Percentiles rank a stretch among this genome's conserved stretches.
Evolutionary conservation across 352 stramenopile genomes (phyloP).

Genomic region (Phytophthora chlamydospora): DNA sequence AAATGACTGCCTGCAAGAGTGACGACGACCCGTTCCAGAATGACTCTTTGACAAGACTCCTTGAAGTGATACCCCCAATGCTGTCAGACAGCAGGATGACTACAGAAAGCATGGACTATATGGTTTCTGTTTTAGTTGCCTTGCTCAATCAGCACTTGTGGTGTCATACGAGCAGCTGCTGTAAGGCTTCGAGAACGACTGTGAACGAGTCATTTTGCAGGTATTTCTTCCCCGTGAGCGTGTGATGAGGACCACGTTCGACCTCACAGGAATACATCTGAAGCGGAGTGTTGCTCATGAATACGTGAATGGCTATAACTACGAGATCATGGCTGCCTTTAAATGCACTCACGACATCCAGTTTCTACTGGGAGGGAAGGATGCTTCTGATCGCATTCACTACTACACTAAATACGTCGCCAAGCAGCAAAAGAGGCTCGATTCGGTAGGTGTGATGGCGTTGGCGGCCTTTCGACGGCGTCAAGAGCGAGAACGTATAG

Average conservation of each 20-base stretch:
- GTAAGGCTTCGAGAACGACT: slow-evolving; percentile 2
- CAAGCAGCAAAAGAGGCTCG: neutral
- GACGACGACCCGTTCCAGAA: neutral
- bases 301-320: slow-evolving; percentile 8
- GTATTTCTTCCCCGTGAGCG: slow-evolving; percentile 5
- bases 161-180: slow-evolving; percentile 4
- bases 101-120: neutral
- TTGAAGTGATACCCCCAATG: slow-evolving; percentile 3
- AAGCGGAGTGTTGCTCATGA: neutral
- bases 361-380: neutral
- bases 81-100: neutral
- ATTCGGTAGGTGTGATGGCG: too few species aligned
- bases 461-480: slow-evolving; percentile 1
- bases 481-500: neutral
- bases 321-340: slow-evolving; percentile 5
- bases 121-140: neutral
- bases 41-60: neutral
- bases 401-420: slow-evolving; percentile 8
- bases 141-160: slow-evolving; percentile 3
- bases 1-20: neutral
- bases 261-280: neutral
- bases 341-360: slow-evolving; percentile 1
- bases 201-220: slow-evolving; percentile 1
- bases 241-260: neutral
- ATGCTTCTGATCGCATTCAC: neutral